A percentile compares a stretch with the other conserved stretches of the same genome.
Evolutionary conservation across 257 asterid species (phyloP).

Genomic region (Nicotiana tabacum): DNA sequence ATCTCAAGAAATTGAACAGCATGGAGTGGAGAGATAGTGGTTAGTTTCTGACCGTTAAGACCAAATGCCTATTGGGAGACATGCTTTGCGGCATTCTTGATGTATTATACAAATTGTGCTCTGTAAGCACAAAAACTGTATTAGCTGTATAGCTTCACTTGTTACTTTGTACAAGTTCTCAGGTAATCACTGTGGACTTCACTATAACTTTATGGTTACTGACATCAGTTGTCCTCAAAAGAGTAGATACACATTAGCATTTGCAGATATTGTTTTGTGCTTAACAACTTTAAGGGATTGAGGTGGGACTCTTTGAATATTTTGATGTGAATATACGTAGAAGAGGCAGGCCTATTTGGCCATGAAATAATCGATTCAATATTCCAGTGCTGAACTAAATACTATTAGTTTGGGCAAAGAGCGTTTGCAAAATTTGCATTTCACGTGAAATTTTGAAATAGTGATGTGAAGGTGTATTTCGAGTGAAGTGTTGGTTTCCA

Average conservation of each 20-base stretch:
- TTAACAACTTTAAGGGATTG: neutral
- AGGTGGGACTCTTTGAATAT: neutral
- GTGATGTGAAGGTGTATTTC: neutral
- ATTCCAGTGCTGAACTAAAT: neutral
- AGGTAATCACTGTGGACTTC: neutral
- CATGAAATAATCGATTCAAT: neutral
- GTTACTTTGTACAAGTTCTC: neutral
- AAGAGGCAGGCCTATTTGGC: neutral
- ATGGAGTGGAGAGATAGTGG: neutral
- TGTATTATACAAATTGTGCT: neutral
- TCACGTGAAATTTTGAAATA: neutral
- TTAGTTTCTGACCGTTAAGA: neutral
- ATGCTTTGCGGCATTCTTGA: neutral
- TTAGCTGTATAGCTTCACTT: neutral
- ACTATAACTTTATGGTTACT: neutral
- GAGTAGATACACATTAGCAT: neutral
- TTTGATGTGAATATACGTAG: constrained; percentile 3
- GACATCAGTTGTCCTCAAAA: neutral
- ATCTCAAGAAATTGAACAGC: neutral
- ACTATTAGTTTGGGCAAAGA: neutral
- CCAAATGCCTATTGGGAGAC: neutral
- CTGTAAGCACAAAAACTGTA: neutral
- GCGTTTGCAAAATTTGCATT: neutral
- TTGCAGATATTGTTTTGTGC: neutral
- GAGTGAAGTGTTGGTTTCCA: no score